Conservation (phyloP, 805 yeast genomes). For the Blastobotrys attinorum region DNA sequence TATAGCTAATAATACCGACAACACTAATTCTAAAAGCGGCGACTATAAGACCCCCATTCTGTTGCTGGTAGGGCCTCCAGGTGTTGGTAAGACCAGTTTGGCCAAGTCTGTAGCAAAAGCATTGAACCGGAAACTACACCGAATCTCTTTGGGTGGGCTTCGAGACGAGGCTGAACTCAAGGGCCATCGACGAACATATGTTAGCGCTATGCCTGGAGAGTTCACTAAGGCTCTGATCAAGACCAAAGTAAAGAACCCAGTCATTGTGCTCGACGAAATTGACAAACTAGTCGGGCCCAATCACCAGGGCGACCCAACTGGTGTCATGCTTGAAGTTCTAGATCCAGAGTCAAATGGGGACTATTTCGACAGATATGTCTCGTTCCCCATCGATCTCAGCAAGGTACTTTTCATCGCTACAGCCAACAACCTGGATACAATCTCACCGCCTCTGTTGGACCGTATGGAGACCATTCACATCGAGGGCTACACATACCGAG, state of each 20-base stretch:
- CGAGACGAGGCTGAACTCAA: slow-evolving; percentile 84
- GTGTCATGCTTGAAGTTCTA: slow-evolving; percentile 77
- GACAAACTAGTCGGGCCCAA: slow-evolving; percentile 61
- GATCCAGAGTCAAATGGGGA: slow-evolving; percentile 82
- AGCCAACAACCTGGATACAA: slow-evolving; percentile 64
- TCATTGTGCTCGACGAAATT: slow-evolving; percentile 74
- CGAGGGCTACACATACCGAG: slow-evolving; percentile 72
- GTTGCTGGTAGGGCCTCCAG: slow-evolving; percentile 85
- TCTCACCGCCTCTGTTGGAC: slow-evolving; percentile 72
- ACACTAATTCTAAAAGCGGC: no score
- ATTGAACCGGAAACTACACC: slow-evolving; percentile 64
- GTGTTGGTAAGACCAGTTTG: slow-evolving; percentile 84
- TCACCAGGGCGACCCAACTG: slow-evolving; percentile 79
- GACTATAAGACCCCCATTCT: slow-evolving; percentile 72
- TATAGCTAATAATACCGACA: slow-evolving; percentile 5
- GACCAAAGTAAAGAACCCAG: slow-evolving; percentile 73
- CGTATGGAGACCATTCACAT: slow-evolving; percentile 76
- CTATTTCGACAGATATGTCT: slow-evolving; percentile 76
- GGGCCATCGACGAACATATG: slow-evolving; percentile 86
- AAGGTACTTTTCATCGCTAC: slow-evolving; percentile 79
- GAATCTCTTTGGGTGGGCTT: slow-evolving; percentile 80
- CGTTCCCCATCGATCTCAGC: slow-evolving; percentile 78
- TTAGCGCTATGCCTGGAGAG: slow-evolving; percentile 88
- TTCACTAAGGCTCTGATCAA: slow-evolving; percentile 69
- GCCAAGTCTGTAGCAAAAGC: slow-evolving; percentile 76